Base-by-base conservation (phyloP, 192 early-diverging fungal genomes). In the Coemansia sp. region DNA sequence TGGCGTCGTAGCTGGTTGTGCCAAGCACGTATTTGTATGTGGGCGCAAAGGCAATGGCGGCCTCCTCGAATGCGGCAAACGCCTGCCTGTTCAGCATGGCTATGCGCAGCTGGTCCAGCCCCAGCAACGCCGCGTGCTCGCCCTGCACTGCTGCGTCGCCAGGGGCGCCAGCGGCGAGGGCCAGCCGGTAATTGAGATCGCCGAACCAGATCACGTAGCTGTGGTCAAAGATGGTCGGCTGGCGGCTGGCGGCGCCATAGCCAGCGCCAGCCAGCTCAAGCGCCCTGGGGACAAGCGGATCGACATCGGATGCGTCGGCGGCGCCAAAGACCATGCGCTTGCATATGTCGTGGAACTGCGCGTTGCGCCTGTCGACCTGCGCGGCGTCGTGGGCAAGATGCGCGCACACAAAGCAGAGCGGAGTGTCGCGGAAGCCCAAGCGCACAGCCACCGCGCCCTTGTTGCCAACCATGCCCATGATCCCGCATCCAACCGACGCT, bases 11-110 rank as follows among this genome's bases (percentile, higher is more conserved):
- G 10, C 66, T 78, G 51, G 73, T 78, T 0, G 92, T 96, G 0
- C 95, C 95, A 52, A 92, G 76, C 60, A 96, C 91, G 64, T 89
- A 97, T 75, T 98, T 98, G 86, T 96, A 99, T 0, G 95, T 96
- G 0, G 97, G 97, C 8, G 73, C 70, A 79, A 99, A 99, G 0
- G 43, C 68, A 39, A 99, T 88, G 0, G 73, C 55, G 4, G 86
- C 89, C 72, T 99, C 97, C 15, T 93, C 79, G 68, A 96, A 99
- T 33, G 88, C 91, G n/a, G 70, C 77, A 74, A 99, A 97, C 2
- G 92, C 89, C 64, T 89, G 85, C 38, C 84, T 83, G 36, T 87
- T 81, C 15, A 64, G 48, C 71, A 87, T 85, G 64, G 95, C 88
- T 18, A 87, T 85, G 1, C 65, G 69, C 48, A 97, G 87, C 86